A percentile compares a stretch with the other conserved stretches of the same genome.
Evolutionary conservation across 2,329 filamentous ascomycete species (phyloP).

Genomic region (Didymella pinodella): DNA sequence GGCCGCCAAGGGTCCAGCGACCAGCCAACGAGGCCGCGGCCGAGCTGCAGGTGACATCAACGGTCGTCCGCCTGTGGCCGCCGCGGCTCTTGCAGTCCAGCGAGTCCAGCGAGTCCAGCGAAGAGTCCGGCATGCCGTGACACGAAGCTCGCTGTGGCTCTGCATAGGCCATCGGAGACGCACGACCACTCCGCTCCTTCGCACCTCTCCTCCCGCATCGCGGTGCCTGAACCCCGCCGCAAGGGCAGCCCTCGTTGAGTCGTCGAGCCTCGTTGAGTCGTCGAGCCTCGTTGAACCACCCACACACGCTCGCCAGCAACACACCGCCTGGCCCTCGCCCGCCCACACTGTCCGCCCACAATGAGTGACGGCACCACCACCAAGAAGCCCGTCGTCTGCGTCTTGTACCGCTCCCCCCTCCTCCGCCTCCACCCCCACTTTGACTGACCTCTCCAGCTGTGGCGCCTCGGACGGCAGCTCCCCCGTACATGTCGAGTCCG

Average conservation of each 20-base stretch:
- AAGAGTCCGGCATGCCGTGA: neutral
- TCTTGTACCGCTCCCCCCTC: constrained; percentile 67
- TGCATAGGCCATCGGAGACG: neutral
- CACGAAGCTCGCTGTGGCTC: neutral
- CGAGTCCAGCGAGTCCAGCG: constrained; percentile 2
- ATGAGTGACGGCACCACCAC: constrained; percentile 3
- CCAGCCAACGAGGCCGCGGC: constrained; percentile 27
- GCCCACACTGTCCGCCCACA: neutral
- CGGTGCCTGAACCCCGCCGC: constrained; percentile 4
- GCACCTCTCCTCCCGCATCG: neutral
- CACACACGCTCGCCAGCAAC: neutral
- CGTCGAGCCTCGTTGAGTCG: neutral
- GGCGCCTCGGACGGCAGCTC: constrained; percentile 78
- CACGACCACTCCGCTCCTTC: neutral
- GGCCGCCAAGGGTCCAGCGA: constrained; percentile 27
- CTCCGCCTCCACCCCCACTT: neutral
- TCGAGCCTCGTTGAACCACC: neutral
- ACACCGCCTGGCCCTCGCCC: neutral
- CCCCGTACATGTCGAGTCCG: constrained; percentile 78
- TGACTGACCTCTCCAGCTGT: constrained; percentile 64
- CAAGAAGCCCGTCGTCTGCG: constrained; percentile 76
- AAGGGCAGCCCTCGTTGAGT: constrained; percentile 3
- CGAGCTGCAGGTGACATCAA: neutral
- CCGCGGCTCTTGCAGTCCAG: neutral
- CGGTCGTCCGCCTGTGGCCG: neutral